These are phyloP conservation scores for Neonectria sp. DNA, from an alignment of 2,329 filamentous ascomycete species.

Conservation along the genomic window DNA sequence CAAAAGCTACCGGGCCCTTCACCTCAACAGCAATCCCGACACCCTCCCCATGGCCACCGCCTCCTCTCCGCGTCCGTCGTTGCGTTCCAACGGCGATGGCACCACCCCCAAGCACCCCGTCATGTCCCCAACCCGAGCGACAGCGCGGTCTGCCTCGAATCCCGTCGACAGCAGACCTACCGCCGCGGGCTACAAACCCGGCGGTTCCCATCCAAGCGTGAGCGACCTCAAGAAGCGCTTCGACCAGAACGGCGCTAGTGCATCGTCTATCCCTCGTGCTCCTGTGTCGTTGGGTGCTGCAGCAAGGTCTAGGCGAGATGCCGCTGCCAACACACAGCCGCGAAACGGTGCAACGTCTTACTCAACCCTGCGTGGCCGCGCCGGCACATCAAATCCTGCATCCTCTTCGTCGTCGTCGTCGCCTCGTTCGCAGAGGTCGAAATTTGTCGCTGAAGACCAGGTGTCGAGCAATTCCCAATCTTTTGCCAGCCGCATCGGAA, in stretches of 20 bases:
- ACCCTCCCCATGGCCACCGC: slow-evolving; percentile 55
- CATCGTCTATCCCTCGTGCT: slow-evolving; percentile 55
- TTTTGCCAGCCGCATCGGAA: slow-evolving; percentile 72
- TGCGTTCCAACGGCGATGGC: slow-evolving; percentile 67
- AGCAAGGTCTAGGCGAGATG: slow-evolving; percentile 52
- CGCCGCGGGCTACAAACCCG: slow-evolving; percentile 50
- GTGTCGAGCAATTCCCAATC: slow-evolving; percentile 70
- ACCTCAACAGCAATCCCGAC: slow-evolving; percentile 54
- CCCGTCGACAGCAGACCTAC: slow-evolving; percentile 64
- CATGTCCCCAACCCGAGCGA: slow-evolving; percentile 57
- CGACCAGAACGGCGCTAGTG: slow-evolving; percentile 70
- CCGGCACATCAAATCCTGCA: slow-evolving; percentile 38
- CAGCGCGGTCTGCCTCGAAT: slow-evolving; percentile 69
- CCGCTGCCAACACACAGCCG: slow-evolving; percentile 51
- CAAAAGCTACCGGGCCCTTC: slow-evolving; percentile 62
- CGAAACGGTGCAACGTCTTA: slow-evolving; percentile 57
- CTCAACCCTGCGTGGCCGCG: slow-evolving; percentile 57
- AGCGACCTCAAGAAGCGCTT: slow-evolving; percentile 86
- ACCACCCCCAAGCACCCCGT: slow-evolving; percentile 64
- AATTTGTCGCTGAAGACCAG: slow-evolving; percentile 65
- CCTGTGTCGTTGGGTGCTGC: slow-evolving; percentile 53
- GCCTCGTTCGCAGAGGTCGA: slow-evolving; percentile 60
- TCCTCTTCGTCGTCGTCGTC: slow-evolving; percentile 45
- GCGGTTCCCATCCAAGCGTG: slow-evolving; percentile 74
- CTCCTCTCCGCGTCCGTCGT: slow-evolving; percentile 59